A percentile compares a stretch with the other conserved stretches of the same genome.
These are phyloP conservation scores for Hylodesmum podocarpum DNA, from an alignment of 306 rosid species.

Conservation along the genomic window DNA sequence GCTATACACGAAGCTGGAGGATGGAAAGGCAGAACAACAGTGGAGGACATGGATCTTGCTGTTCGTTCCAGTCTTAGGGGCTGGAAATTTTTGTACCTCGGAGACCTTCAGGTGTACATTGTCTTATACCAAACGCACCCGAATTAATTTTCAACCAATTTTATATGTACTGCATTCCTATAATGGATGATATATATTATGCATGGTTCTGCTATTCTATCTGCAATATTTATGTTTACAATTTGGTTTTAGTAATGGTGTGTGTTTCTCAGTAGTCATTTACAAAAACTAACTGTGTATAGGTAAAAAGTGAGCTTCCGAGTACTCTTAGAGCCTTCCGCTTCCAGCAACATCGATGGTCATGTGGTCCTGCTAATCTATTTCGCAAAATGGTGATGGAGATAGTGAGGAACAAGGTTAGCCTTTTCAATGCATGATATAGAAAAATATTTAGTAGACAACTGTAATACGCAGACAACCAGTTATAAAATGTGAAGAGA, in stretches of 20 bases:
- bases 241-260: not conserved
- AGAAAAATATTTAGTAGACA: no score
- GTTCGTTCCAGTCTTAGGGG: conserved; percentile 83
- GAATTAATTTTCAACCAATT: not conserved
- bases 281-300: not conserved
- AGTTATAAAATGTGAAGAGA: no score
- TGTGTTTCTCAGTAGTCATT: not conserved
- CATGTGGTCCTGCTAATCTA: conserved; percentile 88
- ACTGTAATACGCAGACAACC: no score
- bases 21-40: conserved; percentile 86
- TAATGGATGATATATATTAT: not conserved
- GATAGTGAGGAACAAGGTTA: conserved; percentile 70
- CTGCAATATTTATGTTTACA: not conserved
- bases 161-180: not conserved
- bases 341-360: conserved; percentile 91
- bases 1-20: conserved; percentile 90
- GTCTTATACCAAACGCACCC: not conserved
- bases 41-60: conserved; percentile 91
- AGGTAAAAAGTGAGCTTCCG: conserved; percentile 95
- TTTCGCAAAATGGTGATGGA: conserved; percentile 90
- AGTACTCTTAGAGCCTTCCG: conserved; percentile 92
- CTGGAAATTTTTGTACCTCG: conserved; percentile 82
- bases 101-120: conserved; percentile 66
- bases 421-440: not conserved
- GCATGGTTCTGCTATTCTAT: not conserved